Percentiles rank a stretch among this genome's conserved stretches.
Evolutionary conservation across 345 rosid species (phyloP).

Genomic region (Cochlearia excelsa): DNA sequence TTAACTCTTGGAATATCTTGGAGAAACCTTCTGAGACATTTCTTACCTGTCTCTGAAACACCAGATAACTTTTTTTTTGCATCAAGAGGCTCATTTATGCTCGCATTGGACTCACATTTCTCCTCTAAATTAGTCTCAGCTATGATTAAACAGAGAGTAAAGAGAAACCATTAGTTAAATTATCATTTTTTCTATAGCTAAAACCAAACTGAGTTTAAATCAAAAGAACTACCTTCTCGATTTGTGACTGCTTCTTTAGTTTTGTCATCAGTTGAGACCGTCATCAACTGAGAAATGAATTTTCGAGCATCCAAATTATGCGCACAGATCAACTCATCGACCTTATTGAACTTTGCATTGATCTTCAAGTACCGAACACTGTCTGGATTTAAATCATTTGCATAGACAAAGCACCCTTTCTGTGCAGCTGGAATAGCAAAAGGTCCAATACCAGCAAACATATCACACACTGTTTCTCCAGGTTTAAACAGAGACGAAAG

Average conservation of each 20-base stretch:
- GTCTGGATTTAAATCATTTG: slow-evolving; percentile 86
- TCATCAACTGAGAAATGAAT: slow-evolving; percentile 59
- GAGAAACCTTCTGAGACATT: slow-evolving; percentile 12
- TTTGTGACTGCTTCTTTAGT: slow-evolving; percentile 28
- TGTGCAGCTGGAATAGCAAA: slow-evolving; percentile 94
- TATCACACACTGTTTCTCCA: slow-evolving; percentile 86
- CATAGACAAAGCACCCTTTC: slow-evolving; percentile 82
- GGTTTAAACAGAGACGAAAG: slow-evolving; percentile 67
- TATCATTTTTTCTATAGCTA: background rate
- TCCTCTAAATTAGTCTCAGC: slow-evolving; percentile 37
- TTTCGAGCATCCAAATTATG: slow-evolving; percentile 92
- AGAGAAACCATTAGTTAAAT: slow-evolving; percentile 16
- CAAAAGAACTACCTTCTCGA: slow-evolving; percentile 39
- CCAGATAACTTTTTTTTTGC: slow-evolving; percentile 51
- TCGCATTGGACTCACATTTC: slow-evolving; percentile 27
- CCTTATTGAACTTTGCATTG: slow-evolving; percentile 83
- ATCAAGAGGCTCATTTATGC: slow-evolving; percentile 32
- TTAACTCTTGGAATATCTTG: background rate
- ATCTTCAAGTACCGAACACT: slow-evolving; percentile 74
- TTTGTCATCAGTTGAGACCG: slow-evolving; percentile 42
- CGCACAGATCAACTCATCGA: slow-evolving; percentile 53
- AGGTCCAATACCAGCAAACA: slow-evolving; percentile 98
- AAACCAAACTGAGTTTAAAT: slow-evolving; percentile 10
- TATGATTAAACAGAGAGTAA: slow-evolving; percentile 10
- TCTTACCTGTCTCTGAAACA: slow-evolving; percentile 50